A percentile compares a stretch with the other conserved stretches of the same genome.
phyloP scores from a whole-genome alignment of 2,329 filamentous ascomycete genomes.

The Talaromyces piceae region DNA sequence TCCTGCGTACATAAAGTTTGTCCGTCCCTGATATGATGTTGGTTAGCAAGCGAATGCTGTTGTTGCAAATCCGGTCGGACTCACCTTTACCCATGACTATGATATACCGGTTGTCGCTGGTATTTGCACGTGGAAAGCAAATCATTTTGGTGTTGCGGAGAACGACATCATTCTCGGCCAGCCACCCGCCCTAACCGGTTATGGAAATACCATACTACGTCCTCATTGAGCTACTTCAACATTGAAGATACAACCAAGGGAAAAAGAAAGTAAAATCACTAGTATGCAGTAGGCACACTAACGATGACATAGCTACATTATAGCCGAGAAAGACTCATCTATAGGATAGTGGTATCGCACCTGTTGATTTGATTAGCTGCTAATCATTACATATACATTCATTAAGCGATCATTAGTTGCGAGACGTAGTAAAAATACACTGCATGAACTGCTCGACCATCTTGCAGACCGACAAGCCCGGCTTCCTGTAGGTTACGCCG shows the following conservation, averaged over 20 bases:
- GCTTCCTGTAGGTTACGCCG: slow-evolving; percentile 16
- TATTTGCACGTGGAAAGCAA: neutral
- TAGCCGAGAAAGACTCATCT: too few relatives aligned
- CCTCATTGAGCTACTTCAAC: too few relatives aligned
- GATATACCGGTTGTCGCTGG: neutral
- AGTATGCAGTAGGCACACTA: too few relatives aligned
- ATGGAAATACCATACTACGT: neutral
- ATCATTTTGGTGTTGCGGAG: neutral
- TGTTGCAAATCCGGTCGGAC: slow-evolving; percentile 5
- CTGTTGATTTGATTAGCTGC: neutral
- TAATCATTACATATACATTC: neutral
- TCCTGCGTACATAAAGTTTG: slow-evolving; percentile 40
- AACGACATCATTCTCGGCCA: neutral
- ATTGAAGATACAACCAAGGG: neutral
- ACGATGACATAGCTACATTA: too few relatives aligned
- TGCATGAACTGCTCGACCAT: neutral
- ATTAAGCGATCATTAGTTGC: neutral
- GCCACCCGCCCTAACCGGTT: slow-evolving; percentile 10
- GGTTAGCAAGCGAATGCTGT: neutral
- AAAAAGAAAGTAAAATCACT: too few relatives aligned
- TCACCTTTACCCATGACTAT: slow-evolving; percentile 34
- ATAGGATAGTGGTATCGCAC: neutral
- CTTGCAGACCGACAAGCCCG: neutral
- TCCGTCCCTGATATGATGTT: slow-evolving; percentile 35
- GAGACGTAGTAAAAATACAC: neutral